Conservation (phyloP, 108 stramenopile genomes). For the Nitzschia sp. region DNA sequence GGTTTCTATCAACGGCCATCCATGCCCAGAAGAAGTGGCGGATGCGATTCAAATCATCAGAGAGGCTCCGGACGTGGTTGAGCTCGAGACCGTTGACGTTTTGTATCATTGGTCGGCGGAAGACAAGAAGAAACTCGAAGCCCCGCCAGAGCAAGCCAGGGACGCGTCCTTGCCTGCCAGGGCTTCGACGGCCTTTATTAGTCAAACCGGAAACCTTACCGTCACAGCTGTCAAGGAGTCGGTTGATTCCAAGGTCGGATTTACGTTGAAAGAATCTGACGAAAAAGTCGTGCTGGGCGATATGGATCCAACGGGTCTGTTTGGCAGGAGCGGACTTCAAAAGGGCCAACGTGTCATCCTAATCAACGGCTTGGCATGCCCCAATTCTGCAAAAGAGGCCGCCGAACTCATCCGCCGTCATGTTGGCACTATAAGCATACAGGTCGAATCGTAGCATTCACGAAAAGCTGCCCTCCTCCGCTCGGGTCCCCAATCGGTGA, state of each 20-base stretch:
- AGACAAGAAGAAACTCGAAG: background rate
- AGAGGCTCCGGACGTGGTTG: background rate
- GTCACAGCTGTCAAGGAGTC: too few relatives aligned
- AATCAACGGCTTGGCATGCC: background rate
- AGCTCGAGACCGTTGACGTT: background rate
- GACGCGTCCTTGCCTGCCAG: too few relatives aligned
- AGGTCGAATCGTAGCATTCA: too few relatives aligned
- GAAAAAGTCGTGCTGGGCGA: too few relatives aligned
- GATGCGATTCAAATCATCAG: background rate
- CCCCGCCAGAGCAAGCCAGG: background rate
- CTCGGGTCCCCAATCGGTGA: too few relatives aligned
- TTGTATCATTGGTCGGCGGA: background rate
- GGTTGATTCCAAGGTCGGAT: too few relatives aligned
- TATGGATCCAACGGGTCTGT: background rate
- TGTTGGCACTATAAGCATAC: too few relatives aligned
- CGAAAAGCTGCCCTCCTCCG: too few relatives aligned
- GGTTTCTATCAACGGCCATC: conserved; percentile 17
- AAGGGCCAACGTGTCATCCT: background rate
- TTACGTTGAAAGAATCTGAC: too few relatives aligned
- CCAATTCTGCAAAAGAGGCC: background rate
- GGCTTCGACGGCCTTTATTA: too few relatives aligned
- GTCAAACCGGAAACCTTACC: too few relatives aligned
- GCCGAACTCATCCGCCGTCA: background rate
- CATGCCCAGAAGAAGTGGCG: conserved; percentile 5
- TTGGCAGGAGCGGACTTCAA: background rate